Base-by-base conservation (phyloP, 2,329 filamentous ascomycete species). In the Biscogniauxia mediterranea region DNA sequence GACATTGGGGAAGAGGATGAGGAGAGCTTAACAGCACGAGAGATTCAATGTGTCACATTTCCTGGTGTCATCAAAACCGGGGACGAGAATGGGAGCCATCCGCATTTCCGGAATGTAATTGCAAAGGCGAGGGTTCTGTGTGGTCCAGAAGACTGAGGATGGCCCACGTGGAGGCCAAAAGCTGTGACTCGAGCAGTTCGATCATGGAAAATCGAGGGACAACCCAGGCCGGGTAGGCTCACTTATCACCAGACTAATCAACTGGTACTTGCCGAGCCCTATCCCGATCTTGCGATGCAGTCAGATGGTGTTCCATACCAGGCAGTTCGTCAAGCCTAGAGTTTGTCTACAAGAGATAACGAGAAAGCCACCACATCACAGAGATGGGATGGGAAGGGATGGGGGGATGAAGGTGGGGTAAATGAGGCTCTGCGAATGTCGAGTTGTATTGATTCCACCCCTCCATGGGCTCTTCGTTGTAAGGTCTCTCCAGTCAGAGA, bases 41-140 rank as follows among this genome's bases (percentile, higher is more conserved):
- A 86, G 57, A 81, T 90, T 42, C 78, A 77, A 60, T 90, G 86
- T 71, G 83, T 88, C 21, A 84, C 84, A 1, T 90, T 89, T 59
- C 88, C 88, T 1, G 84, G 84, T 6, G 79, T 90, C 21, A 77
- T 86, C 60, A 90, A 90, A 75, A 76, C 79, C 21, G 87, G 87
- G 5, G 86, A 89, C 71, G 87, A 89, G 75, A 84, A 81, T 63
- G 88, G 87, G 23, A 81, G 82, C 49, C 82, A 87, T 64, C 74
- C 83, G 67, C 83, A 89, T 69, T 83, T 85, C 63, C 79, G 80
- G 51, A 90, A 89, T 70, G 80, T 89, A 53, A 84, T 90, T 65
- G 78, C 83, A 61, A 90, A 89, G 74, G 85, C 86, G n/a, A 83
- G 83, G 67, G 87, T 90, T 5, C 74, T 89, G 54, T 89, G 87